Percentiles rank a stretch among this genome's conserved stretches.
Conservation (phyloP, 148 eudicot species). For the Chenopodium album region DNA sequence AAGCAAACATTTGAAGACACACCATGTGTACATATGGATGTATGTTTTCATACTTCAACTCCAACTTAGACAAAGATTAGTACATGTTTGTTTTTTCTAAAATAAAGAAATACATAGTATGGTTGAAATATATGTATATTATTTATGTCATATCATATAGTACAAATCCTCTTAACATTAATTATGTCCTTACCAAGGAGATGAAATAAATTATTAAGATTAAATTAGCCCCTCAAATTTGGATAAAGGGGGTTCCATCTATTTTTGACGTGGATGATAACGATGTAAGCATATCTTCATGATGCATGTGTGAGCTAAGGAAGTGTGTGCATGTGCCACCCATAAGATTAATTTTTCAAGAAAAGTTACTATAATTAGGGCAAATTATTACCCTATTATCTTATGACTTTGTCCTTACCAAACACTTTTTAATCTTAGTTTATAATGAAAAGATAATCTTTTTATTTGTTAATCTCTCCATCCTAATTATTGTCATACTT, state of each 20-base stretch:
- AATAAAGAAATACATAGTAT: too few species aligned
- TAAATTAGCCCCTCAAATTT: neutral
- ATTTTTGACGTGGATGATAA: slow-evolving; percentile 1
- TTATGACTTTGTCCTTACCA: too few species aligned
- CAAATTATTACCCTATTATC: too few species aligned
- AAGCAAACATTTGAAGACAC: neutral
- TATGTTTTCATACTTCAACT: neutral
- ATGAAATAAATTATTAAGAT: neutral
- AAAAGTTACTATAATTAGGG: too few species aligned
- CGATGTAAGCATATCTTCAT: neutral
- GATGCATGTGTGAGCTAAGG: too few species aligned
- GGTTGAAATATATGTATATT: too few species aligned
- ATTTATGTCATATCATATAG: too few species aligned
- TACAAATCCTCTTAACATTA: neutral
- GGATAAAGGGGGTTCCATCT: neutral
- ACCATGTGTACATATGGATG: neutral
- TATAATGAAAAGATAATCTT: too few species aligned
- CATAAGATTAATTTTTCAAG: too few species aligned
- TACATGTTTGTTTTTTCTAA: neutral
- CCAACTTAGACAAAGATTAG: neutral
- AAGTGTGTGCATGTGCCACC: neutral
- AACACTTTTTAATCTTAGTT: too few species aligned
- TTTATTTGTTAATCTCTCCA: too few species aligned
- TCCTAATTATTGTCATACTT: too few species aligned
- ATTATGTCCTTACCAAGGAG: neutral